A percentile compares a stretch with the other conserved stretches of the same genome.
Evolutionary conservation across 345 rosid species (phyloP).

Genomic region (Pistacia integerrima): DNA sequence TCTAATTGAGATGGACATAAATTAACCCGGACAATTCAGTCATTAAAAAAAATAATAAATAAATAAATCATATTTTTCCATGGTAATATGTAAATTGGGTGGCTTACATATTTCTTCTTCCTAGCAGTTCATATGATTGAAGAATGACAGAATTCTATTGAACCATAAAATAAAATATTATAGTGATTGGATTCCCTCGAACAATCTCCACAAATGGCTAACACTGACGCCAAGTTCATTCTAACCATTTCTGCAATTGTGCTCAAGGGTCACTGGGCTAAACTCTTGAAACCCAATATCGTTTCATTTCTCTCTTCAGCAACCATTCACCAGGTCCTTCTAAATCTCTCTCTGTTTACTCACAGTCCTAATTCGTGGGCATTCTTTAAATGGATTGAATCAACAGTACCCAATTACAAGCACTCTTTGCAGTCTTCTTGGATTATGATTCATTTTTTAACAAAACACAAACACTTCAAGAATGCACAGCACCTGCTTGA

Average conservation of each 20-base stretch:
- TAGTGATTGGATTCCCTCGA: too few relatives aligned
- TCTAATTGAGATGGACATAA: too few relatives aligned
- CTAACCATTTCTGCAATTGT: conserved; percentile 49
- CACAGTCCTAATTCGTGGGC: conserved; percentile 51
- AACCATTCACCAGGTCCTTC: conserved; percentile 51
- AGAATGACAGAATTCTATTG: background rate
- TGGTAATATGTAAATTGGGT: too few relatives aligned
- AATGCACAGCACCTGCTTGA: conserved; percentile 80
- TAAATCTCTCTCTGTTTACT: conserved; percentile 39
- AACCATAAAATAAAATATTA: background rate
- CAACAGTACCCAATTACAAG: conserved; percentile 40
- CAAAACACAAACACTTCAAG: conserved; percentile 66
- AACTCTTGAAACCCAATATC: conserved; percentile 39
- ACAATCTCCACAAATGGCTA: conserved; percentile 13
- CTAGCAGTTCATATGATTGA: too few relatives aligned
- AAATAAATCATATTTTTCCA: too few relatives aligned
- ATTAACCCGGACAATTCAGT: too few relatives aligned
- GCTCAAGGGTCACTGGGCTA: conserved; percentile 72
- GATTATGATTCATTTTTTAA: conserved; percentile 74
- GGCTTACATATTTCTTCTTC: too few relatives aligned
- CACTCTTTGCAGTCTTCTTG: conserved; percentile 75
- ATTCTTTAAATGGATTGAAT: conserved; percentile 61
- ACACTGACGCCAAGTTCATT: conserved; percentile 37
- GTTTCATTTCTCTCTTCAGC: conserved; percentile 45
- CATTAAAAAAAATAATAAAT: too few relatives aligned